Evolutionary conservation across 1,284 basidiomycete species (phyloP).

Genomic region (Taiwanofungus camphoratus): DNA sequence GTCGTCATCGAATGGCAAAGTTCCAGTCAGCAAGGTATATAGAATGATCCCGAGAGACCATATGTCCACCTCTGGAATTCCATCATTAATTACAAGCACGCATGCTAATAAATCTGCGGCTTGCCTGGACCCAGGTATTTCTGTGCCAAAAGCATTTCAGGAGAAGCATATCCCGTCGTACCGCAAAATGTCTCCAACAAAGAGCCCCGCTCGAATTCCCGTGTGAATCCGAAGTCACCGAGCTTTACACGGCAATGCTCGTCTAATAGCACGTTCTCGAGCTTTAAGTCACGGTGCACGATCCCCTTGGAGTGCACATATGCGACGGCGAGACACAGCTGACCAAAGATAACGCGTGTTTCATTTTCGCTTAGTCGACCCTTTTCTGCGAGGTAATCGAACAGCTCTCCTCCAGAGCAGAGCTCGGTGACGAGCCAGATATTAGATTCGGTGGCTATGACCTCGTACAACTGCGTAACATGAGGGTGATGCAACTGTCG

Average conservation of each 20-base stretch:
- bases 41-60: slow-evolving; percentile 98
- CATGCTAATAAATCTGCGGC: slow-evolving; percentile 23
- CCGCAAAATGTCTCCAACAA: slow-evolving; percentile 96
- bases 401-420: slow-evolving; percentile 93
- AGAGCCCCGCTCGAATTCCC: slow-evolving; percentile 83
- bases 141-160: slow-evolving; percentile 89
- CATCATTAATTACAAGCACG: slow-evolving; percentile 19
- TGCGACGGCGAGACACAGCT: slow-evolving; percentile 93
- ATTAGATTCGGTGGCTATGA: slow-evolving; percentile 90
- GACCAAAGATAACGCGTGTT: slow-evolving; percentile 82
- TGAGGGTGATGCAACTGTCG: slow-evolving; percentile 93
- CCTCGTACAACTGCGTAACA: slow-evolving; percentile 94
- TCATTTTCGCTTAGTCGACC: slow-evolving; percentile 83
- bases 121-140: slow-evolving; percentile 86
- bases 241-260: slow-evolving; percentile 85
- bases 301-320: slow-evolving; percentile 89
- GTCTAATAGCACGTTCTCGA: slow-evolving; percentile 93
- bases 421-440: slow-evolving; percentile 99
- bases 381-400: slow-evolving; percentile 96
- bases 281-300: slow-evolving; percentile 92
- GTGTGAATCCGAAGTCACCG: slow-evolving; percentile 95
- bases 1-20: slow-evolving; percentile 96
- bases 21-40: slow-evolving; percentile 90
- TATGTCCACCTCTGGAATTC: slow-evolving; percentile 79
- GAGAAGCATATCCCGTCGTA: slow-evolving; percentile 92